Percentiles rank a stretch among this genome's conserved stretches.
Conservation (phyloP, 805 yeast species). For the Myxozyma melibiosi region DNA sequence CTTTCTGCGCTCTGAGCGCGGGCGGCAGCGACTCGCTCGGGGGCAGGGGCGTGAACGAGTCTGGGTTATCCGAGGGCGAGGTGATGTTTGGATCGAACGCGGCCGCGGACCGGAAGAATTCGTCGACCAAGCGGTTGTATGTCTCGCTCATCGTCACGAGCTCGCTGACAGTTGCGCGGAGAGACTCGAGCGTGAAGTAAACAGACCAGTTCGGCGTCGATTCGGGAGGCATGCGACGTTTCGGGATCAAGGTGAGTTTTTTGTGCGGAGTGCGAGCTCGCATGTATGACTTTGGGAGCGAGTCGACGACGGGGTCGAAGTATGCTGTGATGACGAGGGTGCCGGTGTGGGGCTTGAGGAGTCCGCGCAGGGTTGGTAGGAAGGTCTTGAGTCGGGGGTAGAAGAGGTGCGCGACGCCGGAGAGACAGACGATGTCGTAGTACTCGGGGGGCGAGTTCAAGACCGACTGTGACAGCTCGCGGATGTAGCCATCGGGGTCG, state of each 20-base stretch:
- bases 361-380: background rate
- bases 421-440: conserved; percentile 2
- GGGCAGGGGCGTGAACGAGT: background rate
- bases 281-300: background rate
- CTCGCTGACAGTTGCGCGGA: too few species aligned
- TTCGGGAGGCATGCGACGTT: background rate
- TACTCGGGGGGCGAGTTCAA: too few species aligned
- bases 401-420: background rate
- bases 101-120: too few species aligned
- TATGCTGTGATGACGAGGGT: background rate
- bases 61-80: background rate
- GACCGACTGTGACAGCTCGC: background rate
- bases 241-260: background rate
- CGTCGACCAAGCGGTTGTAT: too few species aligned
- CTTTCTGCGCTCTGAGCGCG: too few species aligned
- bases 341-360: background rate
- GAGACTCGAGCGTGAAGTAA: too few species aligned
- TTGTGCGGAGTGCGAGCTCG: background rate
- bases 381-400: too few species aligned
- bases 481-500: background rate
- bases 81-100: background rate
- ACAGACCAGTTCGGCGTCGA: too few species aligned
- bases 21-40: too few species aligned
- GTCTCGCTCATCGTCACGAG: too few species aligned
- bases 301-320: background rate